A percentile compares a stretch with the other conserved stretches of the same genome.
Conservation (phyloP, 1,284 basidiomycete species). For the Trametes pubescens region DNA sequence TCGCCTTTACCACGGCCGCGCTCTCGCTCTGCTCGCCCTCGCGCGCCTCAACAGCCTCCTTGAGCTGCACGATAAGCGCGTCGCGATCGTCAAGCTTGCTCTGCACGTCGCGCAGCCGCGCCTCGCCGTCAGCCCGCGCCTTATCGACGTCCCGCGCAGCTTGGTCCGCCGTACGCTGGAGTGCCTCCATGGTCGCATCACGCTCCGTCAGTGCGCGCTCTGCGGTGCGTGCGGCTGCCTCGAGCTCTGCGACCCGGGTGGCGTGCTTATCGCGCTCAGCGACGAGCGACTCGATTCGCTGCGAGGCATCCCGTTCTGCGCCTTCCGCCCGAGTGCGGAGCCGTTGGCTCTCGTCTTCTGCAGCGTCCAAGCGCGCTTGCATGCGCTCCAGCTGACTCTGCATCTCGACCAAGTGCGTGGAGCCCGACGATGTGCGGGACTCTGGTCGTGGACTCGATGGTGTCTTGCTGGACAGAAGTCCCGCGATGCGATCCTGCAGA, state of each 20-base stretch:
- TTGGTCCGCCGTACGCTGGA: slow-evolving; percentile 57
- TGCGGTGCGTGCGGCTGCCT: slow-evolving; percentile 54
- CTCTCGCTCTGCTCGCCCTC: slow-evolving; percentile 61
- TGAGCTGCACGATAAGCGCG: slow-evolving; percentile 54
- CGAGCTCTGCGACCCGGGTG: slow-evolving; percentile 52
- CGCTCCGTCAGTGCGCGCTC: slow-evolving; percentile 60
- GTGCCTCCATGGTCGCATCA: slow-evolving; percentile 57
- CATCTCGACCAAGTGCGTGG: slow-evolving; percentile 37
- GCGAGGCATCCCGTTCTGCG: slow-evolving; percentile 38
- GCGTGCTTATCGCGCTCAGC: slow-evolving; percentile 57
- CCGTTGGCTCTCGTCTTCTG: slow-evolving; percentile 60
- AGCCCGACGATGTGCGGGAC: slow-evolving; percentile 39
- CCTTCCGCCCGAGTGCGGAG: slow-evolving; percentile 37
- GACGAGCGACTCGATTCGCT: slow-evolving; percentile 45
- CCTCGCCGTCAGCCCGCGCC: slow-evolving; percentile 53
- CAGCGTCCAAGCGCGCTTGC: slow-evolving; percentile 58
- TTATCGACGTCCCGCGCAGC: slow-evolving; percentile 55
- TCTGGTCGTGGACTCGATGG: slow-evolving; percentile 41
- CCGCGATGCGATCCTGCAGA: slow-evolving; percentile 62
- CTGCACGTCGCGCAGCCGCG: slow-evolving; percentile 54
- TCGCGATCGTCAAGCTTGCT: slow-evolving; percentile 58
- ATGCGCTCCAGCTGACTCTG: slow-evolving; percentile 53
- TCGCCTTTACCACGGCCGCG: slow-evolving; percentile 57
- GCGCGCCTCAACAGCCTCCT: slow-evolving; percentile 60
- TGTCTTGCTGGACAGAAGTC: slow-evolving; percentile 47